Evolutionary conservation across 192 early-diverging fungal species (phyloP), one percentile per base, ranked within the genome.

Genomic region (Coemansia sp.): DNA sequence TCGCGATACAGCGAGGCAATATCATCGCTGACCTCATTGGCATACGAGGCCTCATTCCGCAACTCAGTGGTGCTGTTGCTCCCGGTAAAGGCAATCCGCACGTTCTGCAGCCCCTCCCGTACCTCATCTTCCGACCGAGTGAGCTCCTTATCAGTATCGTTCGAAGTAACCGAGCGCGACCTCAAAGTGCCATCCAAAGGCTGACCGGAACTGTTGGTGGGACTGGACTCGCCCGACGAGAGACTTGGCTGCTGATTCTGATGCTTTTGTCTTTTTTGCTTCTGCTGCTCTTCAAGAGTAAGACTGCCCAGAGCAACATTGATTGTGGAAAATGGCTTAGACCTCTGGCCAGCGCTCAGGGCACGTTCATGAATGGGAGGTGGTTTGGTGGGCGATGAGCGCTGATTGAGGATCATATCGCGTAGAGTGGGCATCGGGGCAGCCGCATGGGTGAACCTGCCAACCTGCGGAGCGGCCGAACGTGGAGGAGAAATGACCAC

Each of bases 381-480:
- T 2, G 61, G 52, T 39, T 53, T 50, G 14, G 37, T 23, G 1
- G 64, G 54, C 50, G 70, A 55, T 34, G 50, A 40, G 19, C 38
- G 62, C 48, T 62, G 28, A 50, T 45, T 56, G 5, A 73, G 50
- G 37, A 73, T 42, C 58, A 73, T 60, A 41, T 73, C 64, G 32
- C 64, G 70, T 58, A 73, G 48, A 10, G 70, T 67, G 8, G 70
- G 64, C 23, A 73, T 43, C 0, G 69, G 52, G 6, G 64, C 56
- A 10, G 15, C 38, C 1, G 46, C n/a, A n/a, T n/a, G n/a, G n/a
- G n/a, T n/a, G n/a, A n/a, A n/a, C n/a, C n/a, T n/a, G n/a, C n/a
- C n/a, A n/a, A n/a, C n/a, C n/a, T n/a, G n/a, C n/a, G n/a, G n/a
- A n/a, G 26, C 40, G 8, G 39, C 34, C 27, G 20, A 22, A 9